These are phyloP conservation scores for Thinopyrum elongatum DNA, from an alignment of 176 grass and related monocot genomes.

Conservation along the genomic window DNA sequence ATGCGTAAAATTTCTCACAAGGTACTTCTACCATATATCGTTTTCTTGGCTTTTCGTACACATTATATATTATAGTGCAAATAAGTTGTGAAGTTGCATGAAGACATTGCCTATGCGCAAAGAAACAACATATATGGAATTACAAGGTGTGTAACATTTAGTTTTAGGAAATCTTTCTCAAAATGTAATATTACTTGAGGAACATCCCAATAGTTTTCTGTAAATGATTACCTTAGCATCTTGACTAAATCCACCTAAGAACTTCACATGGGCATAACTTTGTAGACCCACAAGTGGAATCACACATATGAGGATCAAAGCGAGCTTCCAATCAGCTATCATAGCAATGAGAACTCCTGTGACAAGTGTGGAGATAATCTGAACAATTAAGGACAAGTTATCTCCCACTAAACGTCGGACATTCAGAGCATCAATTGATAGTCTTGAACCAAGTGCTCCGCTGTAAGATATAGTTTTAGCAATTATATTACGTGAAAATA, in stretches of 20 bases:
- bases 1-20: neutral
- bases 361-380: conserved; percentile 41
- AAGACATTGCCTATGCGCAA: neutral
- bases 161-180: neutral
- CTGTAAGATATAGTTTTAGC: conserved; percentile 25
- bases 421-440: conserved; percentile 77
- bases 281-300: conserved; percentile 76
- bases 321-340: conserved; percentile 66
- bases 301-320: conserved; percentile 52
- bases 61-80: neutral
- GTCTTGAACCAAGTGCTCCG: conserved; percentile 56
- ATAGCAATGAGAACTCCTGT: conserved; percentile 58
- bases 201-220: neutral
- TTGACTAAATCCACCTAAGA: conserved; percentile 71
- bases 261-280: conserved; percentile 69
- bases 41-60: neutral
- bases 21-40: neutral
- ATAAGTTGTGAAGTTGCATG: neutral
- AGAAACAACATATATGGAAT: neutral
- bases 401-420: conserved; percentile 78
- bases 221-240: conserved; percentile 67
- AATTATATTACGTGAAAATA: neutral
- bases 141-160: neutral
- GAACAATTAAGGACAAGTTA: conserved; percentile 57
- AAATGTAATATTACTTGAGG: neutral